Conservation (phyloP, 1,284 basidiomycete genomes). For the Malassezia brasiliensis region DNA sequence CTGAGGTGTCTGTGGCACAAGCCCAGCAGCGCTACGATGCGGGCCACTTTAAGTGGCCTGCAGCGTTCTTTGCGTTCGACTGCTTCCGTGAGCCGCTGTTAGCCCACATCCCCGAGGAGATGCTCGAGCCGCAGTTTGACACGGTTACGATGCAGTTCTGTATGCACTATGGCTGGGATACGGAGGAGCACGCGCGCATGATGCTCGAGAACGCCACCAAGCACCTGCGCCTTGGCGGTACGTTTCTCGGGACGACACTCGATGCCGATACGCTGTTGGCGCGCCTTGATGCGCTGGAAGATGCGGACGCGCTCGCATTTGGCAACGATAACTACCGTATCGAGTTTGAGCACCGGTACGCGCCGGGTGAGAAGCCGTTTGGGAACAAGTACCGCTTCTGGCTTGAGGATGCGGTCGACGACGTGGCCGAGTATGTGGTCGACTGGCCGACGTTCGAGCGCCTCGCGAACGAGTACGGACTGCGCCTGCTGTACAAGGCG, state of each 20-base stretch:
- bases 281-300: slow-evolving; percentile 49
- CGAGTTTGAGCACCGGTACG: slow-evolving; percentile 59
- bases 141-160: slow-evolving; percentile 97
- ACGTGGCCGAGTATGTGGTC: slow-evolving; percentile 89
- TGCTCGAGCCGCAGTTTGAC: slow-evolving; percentile 63
- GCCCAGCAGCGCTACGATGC: slow-evolving; percentile 61
- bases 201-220: slow-evolving; percentile 86
- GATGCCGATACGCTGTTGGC: slow-evolving; percentile 64
- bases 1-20: slow-evolving; percentile 78
- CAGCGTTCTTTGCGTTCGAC: slow-evolving; percentile 74
- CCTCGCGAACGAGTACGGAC: slow-evolving; percentile 70
- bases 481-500: slow-evolving; percentile 67
- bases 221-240: slow-evolving; percentile 70
- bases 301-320: slow-evolving; percentile 61
- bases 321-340: slow-evolving; percentile 85
- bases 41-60: slow-evolving; percentile 58
- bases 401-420: slow-evolving; percentile 81
- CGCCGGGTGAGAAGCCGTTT: slow-evolving; percentile 53
- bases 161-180: slow-evolving; percentile 98
- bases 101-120: slow-evolving; percentile 59
- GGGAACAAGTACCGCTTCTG: slow-evolving; percentile 92
- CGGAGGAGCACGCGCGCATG: slow-evolving; percentile 67
- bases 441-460: slow-evolving; percentile 81
- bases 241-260: slow-evolving; percentile 89
- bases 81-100: slow-evolving; percentile 68